Evolutionary conservation across 208 protist genomes (phyloP), one percentile per base, ranked within the genome.

Genomic region (Trichomonas tenax): DNA sequence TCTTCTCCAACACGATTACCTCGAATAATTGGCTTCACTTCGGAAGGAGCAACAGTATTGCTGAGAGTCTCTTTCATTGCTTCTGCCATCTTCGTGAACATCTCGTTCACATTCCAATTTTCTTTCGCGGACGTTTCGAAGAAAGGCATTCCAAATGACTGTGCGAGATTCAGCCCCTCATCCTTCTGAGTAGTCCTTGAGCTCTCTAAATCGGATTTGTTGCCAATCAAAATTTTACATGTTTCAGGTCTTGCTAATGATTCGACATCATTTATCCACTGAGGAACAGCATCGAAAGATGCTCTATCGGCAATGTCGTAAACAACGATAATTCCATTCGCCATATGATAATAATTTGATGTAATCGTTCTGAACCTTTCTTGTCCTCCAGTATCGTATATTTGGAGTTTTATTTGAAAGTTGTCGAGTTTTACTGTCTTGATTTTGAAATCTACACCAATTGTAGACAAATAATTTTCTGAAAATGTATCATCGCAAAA

Each of bases 141-240:
- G 40, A 89, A 89, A 8, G 82, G 38, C 31, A 89, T 89, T 31
- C 40, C 40, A 46, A 46, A 46, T 89, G 31, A 40, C 15, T 44
- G 11, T 31, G 82, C 82, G 31, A 89, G 0, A 41, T 31, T 45
- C 23, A 10, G 0, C 46, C 11, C 82, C 46, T 89, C 82, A 31
- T 89, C 38, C 15, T 41, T 89, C 40, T 34, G 72, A 31, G 98
- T 96, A n/a, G 81, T 44, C 6, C 96, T 51, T 97, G 99, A 99
- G 3, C 97, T 97, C 10, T 98, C 97, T 63, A 99, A 97, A 97
- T 99, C 99, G 96, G 97, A 98, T 98, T 99, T 99, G 98, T 99
- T 99, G 84, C 99, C 99, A 51, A 99, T 99, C 8, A 99, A 98
- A 31, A 99, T 97, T 97, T 99, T 99, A 97, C 99, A 99, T 48